Evolutionary conservation across 768 basidiomycete species (phyloP), one percentile per base, ranked within the genome.

Genomic region (Mrakia gelida): DNA sequence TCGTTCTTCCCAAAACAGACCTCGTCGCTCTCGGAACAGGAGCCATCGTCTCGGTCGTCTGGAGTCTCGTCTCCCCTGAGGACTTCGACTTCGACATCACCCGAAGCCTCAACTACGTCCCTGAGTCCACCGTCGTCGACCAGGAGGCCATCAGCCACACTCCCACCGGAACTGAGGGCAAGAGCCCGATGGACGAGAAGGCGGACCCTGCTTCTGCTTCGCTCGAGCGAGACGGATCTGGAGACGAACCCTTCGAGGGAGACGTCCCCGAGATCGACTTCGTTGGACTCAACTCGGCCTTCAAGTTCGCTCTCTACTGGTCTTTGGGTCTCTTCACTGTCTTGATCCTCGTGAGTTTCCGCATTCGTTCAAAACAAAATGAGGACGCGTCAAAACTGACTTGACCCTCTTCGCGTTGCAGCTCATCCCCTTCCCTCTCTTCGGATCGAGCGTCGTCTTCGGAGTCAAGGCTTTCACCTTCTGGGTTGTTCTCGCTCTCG

Each of bases 1-100:
- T 82, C 95, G 95, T 92, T 87, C 96, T n/a, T n/a, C n/a, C n/a
- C n/a, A n/a, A n/a, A n/a, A n/a, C n/a, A 3, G 95, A 95, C 84
- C 85, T 96, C n/a, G 91, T 90, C 1, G 90, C 93, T 2, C 92
- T 95, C 80, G 91, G 89, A 38, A 86, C 92, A 18, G 92, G 93
- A 11, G 93, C 88, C 5, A 90, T 97, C 75, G 86, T 97, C 80
- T 88, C 93, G 3, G 86, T 90, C 32, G 86, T 84, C 4, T 84
- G 87, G 52, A 93, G 93, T 0, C 83, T 89, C 67, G 86, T 94
- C 32, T 90, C 89, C 87, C 93, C 94, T 0, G 94, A 91, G 56
- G 83, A 93, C 83, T 97, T 91, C 81, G 89, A 94, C 84, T 98
- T 93, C 85, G 88, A 88, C 49, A 84, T 87, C 18, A 95, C 93